Conservation (phyloP, 2,329 filamentous ascomycete species). For the Colletotrichum orbiculare region DNA sequence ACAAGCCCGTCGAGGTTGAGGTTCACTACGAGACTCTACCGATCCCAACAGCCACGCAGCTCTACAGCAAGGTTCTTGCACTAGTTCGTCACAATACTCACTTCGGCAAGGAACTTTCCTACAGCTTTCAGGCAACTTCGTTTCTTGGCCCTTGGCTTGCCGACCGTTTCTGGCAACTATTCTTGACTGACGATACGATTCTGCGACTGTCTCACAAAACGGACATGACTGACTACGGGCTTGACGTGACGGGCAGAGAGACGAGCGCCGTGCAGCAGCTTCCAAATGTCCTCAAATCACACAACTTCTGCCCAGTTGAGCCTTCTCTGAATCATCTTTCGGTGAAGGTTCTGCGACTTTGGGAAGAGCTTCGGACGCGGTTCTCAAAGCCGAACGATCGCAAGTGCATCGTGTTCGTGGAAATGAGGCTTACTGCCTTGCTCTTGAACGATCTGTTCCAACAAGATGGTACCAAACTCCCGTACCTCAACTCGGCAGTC, state of each 20-base stretch:
- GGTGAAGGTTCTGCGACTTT: constrained; percentile 76
- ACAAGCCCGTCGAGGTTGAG: constrained; percentile 65
- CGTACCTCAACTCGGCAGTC: constrained; percentile 68
- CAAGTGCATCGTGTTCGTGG: constrained; percentile 89
- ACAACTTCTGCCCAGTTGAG: constrained; percentile 55
- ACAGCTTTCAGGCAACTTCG: constrained; percentile 68
- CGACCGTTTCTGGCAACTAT: constrained; percentile 82
- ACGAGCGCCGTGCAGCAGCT: constrained; percentile 69
- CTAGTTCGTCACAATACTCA: constrained; percentile 53
- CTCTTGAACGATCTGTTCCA: constrained; percentile 77
- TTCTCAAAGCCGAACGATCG: constrained; percentile 69
- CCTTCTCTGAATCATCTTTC: constrained; percentile 63
- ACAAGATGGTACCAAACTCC: constrained; percentile 63
- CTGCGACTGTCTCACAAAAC: constrained; percentile 70
- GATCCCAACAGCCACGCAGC: constrained; percentile 68
- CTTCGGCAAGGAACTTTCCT: constrained; percentile 69
- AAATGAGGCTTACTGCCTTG: constrained; percentile 80
- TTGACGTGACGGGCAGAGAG: constrained; percentile 59
- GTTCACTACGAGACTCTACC: constrained; percentile 57
- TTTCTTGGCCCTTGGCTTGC: constrained; percentile 86
- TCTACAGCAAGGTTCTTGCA: constrained; percentile 68
- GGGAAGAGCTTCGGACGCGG: constrained; percentile 68
- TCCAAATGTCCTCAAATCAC: constrained; percentile 62
- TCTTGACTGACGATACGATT: constrained; percentile 71
- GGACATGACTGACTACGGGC: constrained; percentile 41